Conservation (phyloP, 1,139 yeast species). For the Lipomyces yarrowii region DNA sequence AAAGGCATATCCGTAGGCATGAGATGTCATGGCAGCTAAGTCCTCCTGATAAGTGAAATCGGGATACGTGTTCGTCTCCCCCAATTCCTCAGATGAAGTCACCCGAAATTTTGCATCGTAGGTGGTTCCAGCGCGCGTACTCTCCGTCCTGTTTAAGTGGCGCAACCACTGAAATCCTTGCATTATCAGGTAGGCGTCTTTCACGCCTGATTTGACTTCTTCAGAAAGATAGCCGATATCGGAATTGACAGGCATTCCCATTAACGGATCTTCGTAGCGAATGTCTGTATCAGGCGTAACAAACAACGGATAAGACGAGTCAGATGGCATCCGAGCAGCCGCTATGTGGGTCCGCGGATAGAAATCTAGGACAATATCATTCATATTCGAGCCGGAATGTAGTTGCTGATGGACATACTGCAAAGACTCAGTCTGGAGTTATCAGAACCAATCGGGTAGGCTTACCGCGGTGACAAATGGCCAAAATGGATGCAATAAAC, state of each 20-base stretch:
- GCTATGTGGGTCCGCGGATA: slow-evolving; percentile 20
- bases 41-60: neutral
- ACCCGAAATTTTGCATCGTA: neutral
- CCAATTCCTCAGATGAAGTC: neutral
- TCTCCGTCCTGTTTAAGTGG: neutral
- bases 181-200: slow-evolving; percentile 3
- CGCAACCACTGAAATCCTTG: slow-evolving; percentile 16
- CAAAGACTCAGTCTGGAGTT: neutral
- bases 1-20: neutral
- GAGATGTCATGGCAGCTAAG: neutral
- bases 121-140: neutral
- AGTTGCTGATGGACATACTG: slow-evolving; percentile 1
- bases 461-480: slow-evolving; percentile 10
- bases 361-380: neutral
- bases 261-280: slow-evolving; percentile 10
- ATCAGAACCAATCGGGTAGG: neutral
- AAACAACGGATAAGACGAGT: slow-evolving; percentile 10
- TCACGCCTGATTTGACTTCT: neutral
- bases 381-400: neutral
- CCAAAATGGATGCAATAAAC: slow-evolving; percentile 14
- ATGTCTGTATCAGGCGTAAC: slow-evolving; percentile 6
- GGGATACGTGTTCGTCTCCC: neutral
- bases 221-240: slow-evolving; percentile 16
- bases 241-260: slow-evolving; percentile 11
- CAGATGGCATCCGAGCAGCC: slow-evolving; percentile 13